A percentile compares a stretch with the other conserved stretches of the same genome.
phyloP scores from a whole-genome alignment of 805 yeast species.

The Barnettozyma pratensis region DNA sequence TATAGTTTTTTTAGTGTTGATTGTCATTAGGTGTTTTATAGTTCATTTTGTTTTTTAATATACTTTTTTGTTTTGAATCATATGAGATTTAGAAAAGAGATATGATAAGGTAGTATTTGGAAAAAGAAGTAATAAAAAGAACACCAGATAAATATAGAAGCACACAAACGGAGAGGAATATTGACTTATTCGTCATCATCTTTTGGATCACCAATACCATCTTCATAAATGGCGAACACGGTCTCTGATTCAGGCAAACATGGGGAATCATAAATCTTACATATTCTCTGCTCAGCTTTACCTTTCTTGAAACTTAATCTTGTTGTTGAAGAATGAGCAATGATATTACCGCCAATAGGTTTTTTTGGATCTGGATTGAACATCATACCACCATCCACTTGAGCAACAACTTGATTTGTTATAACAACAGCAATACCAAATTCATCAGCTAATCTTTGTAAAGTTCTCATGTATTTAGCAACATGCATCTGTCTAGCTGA shows the following conservation, averaged over 20 bases:
- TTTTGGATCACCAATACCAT: conserved; percentile 94
- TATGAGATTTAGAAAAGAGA: too few species aligned
- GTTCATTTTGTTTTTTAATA: too few species aligned
- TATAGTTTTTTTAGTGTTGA: background rate
- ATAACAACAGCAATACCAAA: conserved; percentile 96
- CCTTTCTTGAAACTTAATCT: conserved; percentile 88
- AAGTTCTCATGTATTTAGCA: conserved; percentile 85
- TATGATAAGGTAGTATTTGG: background rate
- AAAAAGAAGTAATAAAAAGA: background rate
- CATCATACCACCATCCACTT: conserved; percentile 80
- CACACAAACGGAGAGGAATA: background rate
- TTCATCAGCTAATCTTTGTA: conserved; percentile 94
- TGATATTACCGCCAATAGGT: conserved; percentile 97
- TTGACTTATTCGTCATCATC: conserved; percentile 35
- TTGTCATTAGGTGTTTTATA: too few species aligned
- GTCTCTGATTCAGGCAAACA: conserved; percentile 95
- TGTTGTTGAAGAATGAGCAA: conserved; percentile 96
- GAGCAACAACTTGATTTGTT: conserved; percentile 96
- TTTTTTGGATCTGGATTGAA: conserved; percentile 96
- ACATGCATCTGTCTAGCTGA: conserved; percentile 93
- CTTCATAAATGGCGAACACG: conserved; percentile 92
- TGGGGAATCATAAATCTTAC: conserved; percentile 94
- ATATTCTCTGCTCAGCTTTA: conserved; percentile 84
- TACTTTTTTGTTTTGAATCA: too few species aligned
- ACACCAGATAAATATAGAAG: background rate